Evolutionary conservation across 805 yeast species (phyloP).

Genomic region (Wickerhamia fluorescens): DNA sequence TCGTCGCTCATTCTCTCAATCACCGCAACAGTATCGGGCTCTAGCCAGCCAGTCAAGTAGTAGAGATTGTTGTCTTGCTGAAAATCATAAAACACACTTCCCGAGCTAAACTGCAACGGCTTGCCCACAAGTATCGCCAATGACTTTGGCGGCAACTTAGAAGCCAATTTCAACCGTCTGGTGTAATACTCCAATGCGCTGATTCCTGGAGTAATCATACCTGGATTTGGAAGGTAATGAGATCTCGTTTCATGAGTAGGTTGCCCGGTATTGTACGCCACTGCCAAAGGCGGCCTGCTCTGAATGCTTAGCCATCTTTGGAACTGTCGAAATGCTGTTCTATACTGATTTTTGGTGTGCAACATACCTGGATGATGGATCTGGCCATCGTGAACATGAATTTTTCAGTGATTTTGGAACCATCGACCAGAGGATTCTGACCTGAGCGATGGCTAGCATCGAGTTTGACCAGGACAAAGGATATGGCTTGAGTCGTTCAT

Average conservation of each 20-base stretch:
- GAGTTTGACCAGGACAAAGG: too few species aligned
- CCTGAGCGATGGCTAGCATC: too few species aligned
- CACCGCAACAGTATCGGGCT: conserved; percentile 70
- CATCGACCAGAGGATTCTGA: conserved; percentile 12
- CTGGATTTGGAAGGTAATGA: conserved; percentile 55
- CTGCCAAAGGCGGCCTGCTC: conserved; percentile 18
- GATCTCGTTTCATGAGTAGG: conserved; percentile 85
- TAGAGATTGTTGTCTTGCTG: conserved; percentile 87
- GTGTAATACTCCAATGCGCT: conserved; percentile 73
- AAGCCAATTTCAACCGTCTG: conserved; percentile 57
- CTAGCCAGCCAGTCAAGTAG: conserved; percentile 89
- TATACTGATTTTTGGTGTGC: too few species aligned
- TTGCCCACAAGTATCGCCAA: conserved; percentile 72
- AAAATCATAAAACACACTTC: conserved; percentile 85
- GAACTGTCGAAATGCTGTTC: not conserved
- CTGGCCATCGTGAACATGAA: not conserved
- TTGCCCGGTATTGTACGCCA: conserved; percentile 61
- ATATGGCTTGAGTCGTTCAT: too few species aligned
- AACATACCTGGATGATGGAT: too few species aligned
- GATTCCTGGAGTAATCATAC: conserved; percentile 85
- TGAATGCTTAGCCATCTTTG: conserved; percentile 4
- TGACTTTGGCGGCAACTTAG: conserved; percentile 52
- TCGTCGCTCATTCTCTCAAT: conserved; percentile 51
- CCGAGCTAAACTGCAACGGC: conserved; percentile 71
- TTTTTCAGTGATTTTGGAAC: too few species aligned